Base-by-base conservation (phyloP, 768 basidiomycete species). In the Mycena sanguinolenta region DNA sequence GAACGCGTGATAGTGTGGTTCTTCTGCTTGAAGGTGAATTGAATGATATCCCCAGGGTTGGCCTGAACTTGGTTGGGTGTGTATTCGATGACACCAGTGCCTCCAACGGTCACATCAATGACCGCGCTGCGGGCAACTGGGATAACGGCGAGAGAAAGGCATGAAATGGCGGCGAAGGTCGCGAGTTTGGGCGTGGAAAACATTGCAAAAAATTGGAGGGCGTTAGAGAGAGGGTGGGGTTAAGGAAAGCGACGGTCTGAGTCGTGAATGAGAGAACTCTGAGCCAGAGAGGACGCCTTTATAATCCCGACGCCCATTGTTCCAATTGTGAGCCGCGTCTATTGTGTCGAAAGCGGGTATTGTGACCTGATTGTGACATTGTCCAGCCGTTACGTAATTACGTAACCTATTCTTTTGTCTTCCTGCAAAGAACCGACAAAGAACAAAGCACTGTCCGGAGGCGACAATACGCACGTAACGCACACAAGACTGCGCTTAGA, bases 1-100 rank as follows among this genome's bases (percentile, higher is more conserved):
- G 88, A 89, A 69, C 90, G 89, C 1, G 89, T 89, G 23, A 82
- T 87, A 8, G 88, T 90, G 64, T 87, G 89, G 75, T 90, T 91
- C 74, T 88, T 85, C 77, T 87, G 85, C 72, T 82, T 72, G 81
- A 91, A 90, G 28, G 74, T 81, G 75, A 91, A 91, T 75, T 77
- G 14, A 85, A 89, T 50, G 6, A 72, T 27, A 21, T 73, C 67
- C 16, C 62, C 63, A 25, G 66, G 46, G 42, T 69, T 65, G 52
- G 67, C 67, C 1, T 21, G n/a, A 13, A 73, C 72, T 4, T 23
- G 39, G 44, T 64, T 67, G 6, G 88, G 88, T 50, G 79, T 79
- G 73, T 78, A 89, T 61, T 78, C 76, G 30, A 85, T 70, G 46
- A 81, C 68, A 17, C 82, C 84, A 13, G 82, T 69, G 16, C 87